phyloP scores from a whole-genome alignment of 2,329 filamentous ascomycete species.

The Pezicula rhizophila region DNA sequence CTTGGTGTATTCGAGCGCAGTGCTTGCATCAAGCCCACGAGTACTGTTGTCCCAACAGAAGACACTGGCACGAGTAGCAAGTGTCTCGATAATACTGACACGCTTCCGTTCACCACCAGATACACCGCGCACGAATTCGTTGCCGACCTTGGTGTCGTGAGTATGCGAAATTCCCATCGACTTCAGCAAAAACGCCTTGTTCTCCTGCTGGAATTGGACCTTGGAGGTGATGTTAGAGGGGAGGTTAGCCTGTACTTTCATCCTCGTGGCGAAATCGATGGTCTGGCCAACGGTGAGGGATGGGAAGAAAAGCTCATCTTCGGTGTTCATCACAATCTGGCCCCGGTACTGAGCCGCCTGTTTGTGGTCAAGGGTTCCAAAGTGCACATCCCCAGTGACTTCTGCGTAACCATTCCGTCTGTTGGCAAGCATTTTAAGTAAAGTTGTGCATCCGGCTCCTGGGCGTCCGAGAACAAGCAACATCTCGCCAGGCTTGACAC shows the following conservation, averaged over 20 bases:
- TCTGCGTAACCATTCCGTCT: conserved; percentile 51
- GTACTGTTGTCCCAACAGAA: conserved; percentile 65
- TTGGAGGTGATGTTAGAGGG: conserved; percentile 36
- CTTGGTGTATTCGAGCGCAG: conserved; percentile 59
- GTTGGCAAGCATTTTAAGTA: conserved; percentile 65
- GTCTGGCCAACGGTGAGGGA: conserved; percentile 44
- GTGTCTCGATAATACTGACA: conserved; percentile 50
- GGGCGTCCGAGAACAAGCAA: conserved; percentile 63
- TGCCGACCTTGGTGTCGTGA: conserved; percentile 46
- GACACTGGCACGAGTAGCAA: conserved; percentile 33
- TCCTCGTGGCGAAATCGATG: conserved; percentile 47
- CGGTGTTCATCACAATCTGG: conserved; percentile 51
- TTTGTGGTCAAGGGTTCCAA: conserved; percentile 38
- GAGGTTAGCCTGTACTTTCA: conserved; percentile 47
- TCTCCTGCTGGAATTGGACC: conserved; percentile 39
- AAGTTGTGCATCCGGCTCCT: conserved; percentile 63
- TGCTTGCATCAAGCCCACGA: conserved; percentile 59
- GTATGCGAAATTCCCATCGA: conserved; percentile 47
- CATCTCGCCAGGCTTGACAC: conserved; percentile 69
- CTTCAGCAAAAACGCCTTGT: conserved; percentile 21
- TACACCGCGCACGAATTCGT: conserved; percentile 57
- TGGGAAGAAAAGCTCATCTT: conserved; percentile 46
- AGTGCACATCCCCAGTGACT: conserved; percentile 53
- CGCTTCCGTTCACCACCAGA: conserved; percentile 57
- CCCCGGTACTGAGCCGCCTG: conserved; percentile 43